phyloP scores from a whole-genome alignment of 768 basidiomycete genomes.

The Mycena alexandri region DNA sequence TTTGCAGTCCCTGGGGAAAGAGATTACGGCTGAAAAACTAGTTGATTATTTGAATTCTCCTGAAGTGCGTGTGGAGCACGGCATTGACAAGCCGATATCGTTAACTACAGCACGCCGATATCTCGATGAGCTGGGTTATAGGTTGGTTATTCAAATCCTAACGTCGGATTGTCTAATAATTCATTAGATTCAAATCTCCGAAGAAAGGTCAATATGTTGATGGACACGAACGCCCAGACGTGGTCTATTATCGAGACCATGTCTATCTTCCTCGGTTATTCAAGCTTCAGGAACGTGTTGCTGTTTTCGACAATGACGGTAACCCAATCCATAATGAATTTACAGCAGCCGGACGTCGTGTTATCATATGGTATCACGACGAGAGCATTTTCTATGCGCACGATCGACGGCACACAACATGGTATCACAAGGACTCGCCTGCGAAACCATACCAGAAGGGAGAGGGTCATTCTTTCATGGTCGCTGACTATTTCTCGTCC shows the following conservation, averaged over 20 bases:
- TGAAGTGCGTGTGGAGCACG: constrained; percentile 7
- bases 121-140: constrained; percentile 23
- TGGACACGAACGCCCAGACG: constrained; percentile 31
- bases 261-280: constrained; percentile 37
- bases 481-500: constrained; percentile 44
- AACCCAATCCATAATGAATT: constrained; percentile 11
- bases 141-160: background rate
- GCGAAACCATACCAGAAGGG: constrained; percentile 42
- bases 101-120: constrained; percentile 16
- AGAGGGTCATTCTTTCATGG: constrained; percentile 44
- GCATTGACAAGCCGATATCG: constrained; percentile 16
- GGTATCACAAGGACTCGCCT: constrained; percentile 6
- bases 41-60: constrained; percentile 9
- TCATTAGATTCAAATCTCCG: constrained; percentile 12
- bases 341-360: constrained; percentile 14
- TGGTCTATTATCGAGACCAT: constrained; percentile 34
- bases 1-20: constrained; percentile 33
- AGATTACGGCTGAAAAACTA: constrained; percentile 22
- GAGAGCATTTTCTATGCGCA: no score
- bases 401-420: no score
- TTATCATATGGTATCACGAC: constrained; percentile 38
- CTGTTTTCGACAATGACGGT: constrained; percentile 23
- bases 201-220: constrained; percentile 41
- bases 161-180: background rate
- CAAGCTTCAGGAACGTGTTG: background rate